Evolutionary conservation across 2,329 filamentous ascomycete genomes (phyloP), one percentile per base, ranked within the genome.

Genomic region (Hortaea werneckii): DNA sequence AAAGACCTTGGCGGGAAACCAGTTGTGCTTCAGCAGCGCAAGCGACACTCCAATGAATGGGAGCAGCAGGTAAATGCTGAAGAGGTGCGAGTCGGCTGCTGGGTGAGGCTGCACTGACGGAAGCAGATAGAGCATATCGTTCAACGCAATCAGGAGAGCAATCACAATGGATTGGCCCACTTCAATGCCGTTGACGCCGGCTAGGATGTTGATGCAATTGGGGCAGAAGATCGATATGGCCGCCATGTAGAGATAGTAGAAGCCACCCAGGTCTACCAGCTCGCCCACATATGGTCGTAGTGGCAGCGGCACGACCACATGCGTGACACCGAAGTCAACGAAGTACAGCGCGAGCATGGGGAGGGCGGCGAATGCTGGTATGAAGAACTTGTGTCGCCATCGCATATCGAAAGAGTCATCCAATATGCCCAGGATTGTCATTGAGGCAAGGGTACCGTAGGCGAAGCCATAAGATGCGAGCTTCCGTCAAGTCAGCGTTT

Each of bases 121-220:
- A 3, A 74, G 68, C 42, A 96, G 79, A 68, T 96, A 98, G 53
- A 96, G 76, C 43, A 77, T 73, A 65, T 96, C 92, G 70, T 98
- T 98, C 63, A 87, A 70, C 49, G 83, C 78, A 54, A 98, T 79
- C 42, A 96, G 77, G 44, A 81, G 66, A 27, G 89, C 90, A 62
- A 98, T 87, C 52, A 95, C 85, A 51, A 98, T 73, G 49, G 88
- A 95, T 69, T 98, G 92, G 8, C 85, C 81, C 45, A 96, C 92
- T 66, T 98, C 92, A 64, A 98, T 92, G 45, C 92, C 92, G 66
- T 98, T 98, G 67, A 98, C 87, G n/a, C 92, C 92, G 0, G 92
- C 92, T n/a, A 98, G 74, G 69, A 98, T 98, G 73, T 98, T 98
- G 77, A 98, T 98, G 66, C 87, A 88, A 70, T 98, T 96, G 5